These are phyloP conservation scores for Capsella bursapastoris DNA, from an alignment of 345 rosid species.

Conservation along the genomic window DNA sequence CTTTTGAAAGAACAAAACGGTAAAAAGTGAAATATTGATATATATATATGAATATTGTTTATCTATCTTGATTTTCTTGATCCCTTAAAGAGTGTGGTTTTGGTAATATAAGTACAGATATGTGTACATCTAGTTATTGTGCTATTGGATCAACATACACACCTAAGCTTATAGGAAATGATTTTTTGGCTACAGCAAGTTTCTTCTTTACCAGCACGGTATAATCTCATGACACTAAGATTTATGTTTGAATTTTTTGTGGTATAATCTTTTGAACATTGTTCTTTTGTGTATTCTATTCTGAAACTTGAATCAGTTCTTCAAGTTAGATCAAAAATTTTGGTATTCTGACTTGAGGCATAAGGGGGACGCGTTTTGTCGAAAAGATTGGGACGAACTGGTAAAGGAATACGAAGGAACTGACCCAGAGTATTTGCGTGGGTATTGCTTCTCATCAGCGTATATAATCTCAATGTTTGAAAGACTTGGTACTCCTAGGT, in stretches of 20 bases:
- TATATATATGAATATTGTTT: not conserved
- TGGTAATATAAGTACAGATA: slow-evolving; percentile 52
- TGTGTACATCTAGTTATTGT: slow-evolving; percentile 60
- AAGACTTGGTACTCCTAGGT: slow-evolving; percentile 70
- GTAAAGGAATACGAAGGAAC: slow-evolving; percentile 50
- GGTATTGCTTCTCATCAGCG: slow-evolving; percentile 82
- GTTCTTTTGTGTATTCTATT: slow-evolving; percentile 20
- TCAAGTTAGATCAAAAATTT: slow-evolving; percentile 54
- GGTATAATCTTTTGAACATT: not conserved
- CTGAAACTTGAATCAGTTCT: slow-evolving; percentile 54
- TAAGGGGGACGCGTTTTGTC: slow-evolving; percentile 66
- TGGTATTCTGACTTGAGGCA: slow-evolving; percentile 58
- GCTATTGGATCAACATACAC: slow-evolving; percentile 71
- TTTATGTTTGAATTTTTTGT: not conserved
- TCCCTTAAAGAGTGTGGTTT: slow-evolving; percentile 11
- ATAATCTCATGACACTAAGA: not conserved
- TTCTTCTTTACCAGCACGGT: not conserved
- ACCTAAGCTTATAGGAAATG: slow-evolving; percentile 68
- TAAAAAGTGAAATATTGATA: slow-evolving; percentile 5
- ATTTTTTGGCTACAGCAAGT: slow-evolving; percentile 62
- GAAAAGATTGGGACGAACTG: slow-evolving; percentile 68
- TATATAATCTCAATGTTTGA: slow-evolving; percentile 81
- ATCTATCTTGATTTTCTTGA: not conserved
- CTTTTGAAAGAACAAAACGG: slow-evolving; percentile 70
- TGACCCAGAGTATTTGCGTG: slow-evolving; percentile 53